A percentile compares a stretch with the other conserved stretches of the same genome.
Evolutionary conservation across 768 basidiomycete species (phyloP).

Genomic region (Suillus sp.): DNA sequence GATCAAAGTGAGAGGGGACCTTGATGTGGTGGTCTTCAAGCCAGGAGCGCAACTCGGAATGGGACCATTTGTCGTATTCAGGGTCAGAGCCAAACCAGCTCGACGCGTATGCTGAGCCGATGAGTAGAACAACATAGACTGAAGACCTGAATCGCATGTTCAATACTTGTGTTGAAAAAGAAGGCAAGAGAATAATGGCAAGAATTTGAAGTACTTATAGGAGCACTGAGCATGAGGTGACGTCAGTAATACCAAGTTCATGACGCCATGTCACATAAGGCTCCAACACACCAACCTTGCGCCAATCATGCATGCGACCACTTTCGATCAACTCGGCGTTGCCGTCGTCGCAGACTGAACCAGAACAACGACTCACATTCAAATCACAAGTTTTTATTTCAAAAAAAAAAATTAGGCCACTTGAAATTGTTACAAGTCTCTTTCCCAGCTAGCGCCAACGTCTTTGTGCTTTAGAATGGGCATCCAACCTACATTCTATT

Average conservation of each 20-base stretch:
- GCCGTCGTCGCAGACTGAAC: too few species aligned
- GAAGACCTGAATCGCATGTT: conserved; percentile 22
- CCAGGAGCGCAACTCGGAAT: conserved; percentile 65
- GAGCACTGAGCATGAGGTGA: conserved; percentile 26
- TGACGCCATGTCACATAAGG: conserved; percentile 12
- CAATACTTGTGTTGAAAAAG: neutral
- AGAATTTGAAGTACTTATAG: conserved; percentile 10
- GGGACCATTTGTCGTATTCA: conserved; percentile 59
- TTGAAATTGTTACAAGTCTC: too few species aligned
- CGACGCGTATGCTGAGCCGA: conserved; percentile 46
- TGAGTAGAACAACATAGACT: conserved; percentile 34
- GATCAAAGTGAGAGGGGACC: conserved; percentile 48
- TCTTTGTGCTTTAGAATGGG: too few species aligned
- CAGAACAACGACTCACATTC: too few species aligned
- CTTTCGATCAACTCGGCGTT: too few species aligned
- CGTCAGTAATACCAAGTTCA: conserved; percentile 22
- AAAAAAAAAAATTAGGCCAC: too few species aligned
- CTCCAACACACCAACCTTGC: neutral
- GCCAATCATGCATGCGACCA: too few species aligned
- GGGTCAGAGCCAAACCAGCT: conserved; percentile 49
- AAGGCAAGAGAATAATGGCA: neutral
- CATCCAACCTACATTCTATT: neutral
- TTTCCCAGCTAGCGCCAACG: too few species aligned
- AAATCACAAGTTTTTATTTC: too few species aligned
- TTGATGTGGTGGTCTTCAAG: conserved; percentile 66